Evolutionary conservation across 179 eudicot species (phyloP).

Genomic region (Drosera spatulata): DNA sequence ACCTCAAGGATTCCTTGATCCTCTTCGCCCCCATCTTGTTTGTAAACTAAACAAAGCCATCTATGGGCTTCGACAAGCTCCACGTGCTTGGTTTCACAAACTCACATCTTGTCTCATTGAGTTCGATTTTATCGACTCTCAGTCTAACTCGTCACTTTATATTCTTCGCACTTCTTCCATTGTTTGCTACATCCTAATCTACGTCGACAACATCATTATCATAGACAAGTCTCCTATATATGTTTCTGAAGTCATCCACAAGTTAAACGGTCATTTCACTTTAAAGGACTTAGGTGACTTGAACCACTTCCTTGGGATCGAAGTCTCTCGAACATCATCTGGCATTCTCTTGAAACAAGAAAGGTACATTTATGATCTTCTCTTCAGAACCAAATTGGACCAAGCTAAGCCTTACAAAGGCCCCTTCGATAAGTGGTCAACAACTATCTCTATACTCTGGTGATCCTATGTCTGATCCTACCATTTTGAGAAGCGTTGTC

Average conservation of each 20-base stretch:
- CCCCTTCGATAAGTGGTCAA: neutral
- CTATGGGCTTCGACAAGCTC: neutral
- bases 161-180: too few species aligned
- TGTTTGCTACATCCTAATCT: neutral
- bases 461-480: too few species aligned
- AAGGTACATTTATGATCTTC: neutral
- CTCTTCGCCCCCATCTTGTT: neutral
- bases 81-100: neutral
- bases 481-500: too few species aligned
- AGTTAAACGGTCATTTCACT: neutral
- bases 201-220: neutral
- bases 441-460: too few species aligned
- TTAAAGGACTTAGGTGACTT: neutral
- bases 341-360: too few species aligned
- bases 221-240: too few species aligned
- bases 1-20: neutral
- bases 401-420: too few species aligned
- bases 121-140: neutral
- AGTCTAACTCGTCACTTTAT: too few species aligned
- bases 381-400: neutral
- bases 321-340: neutral
- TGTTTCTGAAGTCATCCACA: neutral
- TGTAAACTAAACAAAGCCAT: neutral
- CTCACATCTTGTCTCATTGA: neutral
- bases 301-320: neutral